Evolutionary conservation across 495 filamentous ascomycete genomes (phyloP).

Genomic region (Pseudomonodictys pantanalensis): DNA sequence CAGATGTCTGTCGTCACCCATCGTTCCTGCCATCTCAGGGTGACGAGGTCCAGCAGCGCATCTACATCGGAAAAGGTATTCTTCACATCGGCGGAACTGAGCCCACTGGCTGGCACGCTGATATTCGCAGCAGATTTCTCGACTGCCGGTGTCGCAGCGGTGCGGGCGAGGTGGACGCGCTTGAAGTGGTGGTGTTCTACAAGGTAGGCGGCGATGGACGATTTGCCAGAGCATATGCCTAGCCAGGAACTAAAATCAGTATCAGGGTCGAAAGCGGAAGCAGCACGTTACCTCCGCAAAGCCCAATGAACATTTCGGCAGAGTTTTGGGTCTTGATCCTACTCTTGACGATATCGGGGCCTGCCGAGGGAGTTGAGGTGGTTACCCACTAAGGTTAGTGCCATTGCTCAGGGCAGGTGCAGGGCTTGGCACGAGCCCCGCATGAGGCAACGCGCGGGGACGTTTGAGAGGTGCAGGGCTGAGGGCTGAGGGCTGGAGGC

Average conservation of each 20-base stretch:
- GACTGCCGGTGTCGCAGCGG: constrained; percentile 26
- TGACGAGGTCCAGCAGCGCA: constrained; percentile 76
- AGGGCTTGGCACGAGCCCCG: neutral
- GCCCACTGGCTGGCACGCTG: constrained; percentile 26
- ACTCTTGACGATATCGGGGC: too few relatives aligned
- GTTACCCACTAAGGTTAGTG: neutral
- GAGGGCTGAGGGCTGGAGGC: neutral
- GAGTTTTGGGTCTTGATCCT: neutral
- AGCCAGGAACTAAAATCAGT: neutral
- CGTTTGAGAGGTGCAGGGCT: neutral
- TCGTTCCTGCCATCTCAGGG: constrained; percentile 72
- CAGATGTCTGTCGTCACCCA: constrained; percentile 84
- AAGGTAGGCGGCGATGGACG: constrained; percentile 78
- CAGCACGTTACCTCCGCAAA: constrained; percentile 73
- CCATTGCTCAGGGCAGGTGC: neutral
- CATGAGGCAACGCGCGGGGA: neutral
- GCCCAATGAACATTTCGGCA: constrained; percentile 75
- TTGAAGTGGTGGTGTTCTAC: constrained; percentile 73
- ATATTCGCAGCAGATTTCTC: constrained; percentile 37
- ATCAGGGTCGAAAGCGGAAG: neutral
- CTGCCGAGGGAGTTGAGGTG: too few relatives aligned
- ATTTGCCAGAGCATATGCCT: constrained; percentile 91
- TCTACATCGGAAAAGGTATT: constrained; percentile 56
- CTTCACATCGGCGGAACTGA: constrained; percentile 29
- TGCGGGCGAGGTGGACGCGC: constrained; percentile 48